These are phyloP conservation scores for Aciculosporium take DNA, from an alignment of 2,329 filamentous ascomycete genomes.

Conservation along the genomic window DNA sequence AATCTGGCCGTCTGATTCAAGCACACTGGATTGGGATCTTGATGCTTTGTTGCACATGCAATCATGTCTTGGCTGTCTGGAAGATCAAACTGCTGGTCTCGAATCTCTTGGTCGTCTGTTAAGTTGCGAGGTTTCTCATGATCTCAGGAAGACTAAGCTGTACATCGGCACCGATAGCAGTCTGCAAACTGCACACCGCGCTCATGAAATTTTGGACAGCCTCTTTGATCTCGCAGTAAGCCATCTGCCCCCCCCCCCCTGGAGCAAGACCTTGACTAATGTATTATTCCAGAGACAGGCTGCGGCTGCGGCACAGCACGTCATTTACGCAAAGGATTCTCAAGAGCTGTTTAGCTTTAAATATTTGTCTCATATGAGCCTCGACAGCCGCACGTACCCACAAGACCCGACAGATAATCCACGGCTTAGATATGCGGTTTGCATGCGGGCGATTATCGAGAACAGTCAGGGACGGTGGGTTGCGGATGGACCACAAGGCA, in stretches of 20 bases:
- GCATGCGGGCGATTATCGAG: slow-evolving; percentile 3
- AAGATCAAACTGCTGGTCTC: not conserved
- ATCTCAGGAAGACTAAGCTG: slow-evolving; percentile 13
- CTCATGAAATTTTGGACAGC: slow-evolving; percentile 8
- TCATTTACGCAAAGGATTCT: slow-evolving; percentile 11
- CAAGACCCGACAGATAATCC: not conserved
- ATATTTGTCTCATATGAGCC: slow-evolving; percentile 15
- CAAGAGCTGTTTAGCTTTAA: slow-evolving; percentile 10
- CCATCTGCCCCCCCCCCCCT: not conserved
- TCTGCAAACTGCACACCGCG: slow-evolving; percentile 6
- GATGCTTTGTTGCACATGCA: not conserved
- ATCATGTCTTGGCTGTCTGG: not conserved
- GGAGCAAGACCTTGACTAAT: not conserved
- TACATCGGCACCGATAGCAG: slow-evolving; percentile 15
- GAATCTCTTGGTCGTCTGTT: not conserved
- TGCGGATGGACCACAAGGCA: slow-evolving; percentile 7
- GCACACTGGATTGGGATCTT: not conserved
- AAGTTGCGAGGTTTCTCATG: slow-evolving; percentile 11
- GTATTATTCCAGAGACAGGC: slow-evolving; percentile 6
- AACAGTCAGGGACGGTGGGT: not conserved
- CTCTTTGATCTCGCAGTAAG: slow-evolving; percentile 8
- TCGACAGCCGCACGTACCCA: slow-evolving; percentile 14
- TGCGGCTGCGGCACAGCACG: slow-evolving; percentile 8
- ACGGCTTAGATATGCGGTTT: slow-evolving; percentile 8
- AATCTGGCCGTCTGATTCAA: not conserved